phyloP scores from a whole-genome alignment of 2,329 filamentous ascomycete genomes.

The Aspergillus oerlinghausenensis region DNA sequence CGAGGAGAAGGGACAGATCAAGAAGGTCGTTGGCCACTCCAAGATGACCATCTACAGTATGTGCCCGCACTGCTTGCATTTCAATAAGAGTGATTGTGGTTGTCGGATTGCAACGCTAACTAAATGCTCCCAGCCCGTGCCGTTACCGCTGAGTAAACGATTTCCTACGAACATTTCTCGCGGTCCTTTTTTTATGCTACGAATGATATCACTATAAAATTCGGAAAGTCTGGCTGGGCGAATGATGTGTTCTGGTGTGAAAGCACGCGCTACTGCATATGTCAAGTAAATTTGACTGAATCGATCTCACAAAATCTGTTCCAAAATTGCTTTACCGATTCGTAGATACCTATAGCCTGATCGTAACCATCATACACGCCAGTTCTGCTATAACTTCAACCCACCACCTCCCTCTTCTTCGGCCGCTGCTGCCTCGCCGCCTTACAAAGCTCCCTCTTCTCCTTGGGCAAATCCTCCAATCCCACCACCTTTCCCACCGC shows the following conservation, averaged over 20 bases:
- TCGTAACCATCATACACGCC: conserved; percentile 14
- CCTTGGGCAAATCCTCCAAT: conserved; percentile 37
- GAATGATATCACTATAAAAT: conserved; percentile 37
- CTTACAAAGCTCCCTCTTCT: conserved; percentile 63
- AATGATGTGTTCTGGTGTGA: conserved; percentile 31
- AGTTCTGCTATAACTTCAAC: not conserved
- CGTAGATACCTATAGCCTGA: conserved; percentile 4
- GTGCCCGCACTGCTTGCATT: conserved; percentile 30
- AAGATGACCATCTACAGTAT: conserved; percentile 98
- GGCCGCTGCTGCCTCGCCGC: conserved; percentile 64
- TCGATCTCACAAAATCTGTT: conserved; percentile 24
- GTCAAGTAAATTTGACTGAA: conserved; percentile 32
- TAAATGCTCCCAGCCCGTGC: conserved; percentile 33
- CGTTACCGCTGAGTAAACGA: conserved; percentile 43
- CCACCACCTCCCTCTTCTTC: conserved; percentile 33
- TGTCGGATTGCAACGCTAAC: conserved; percentile 3
- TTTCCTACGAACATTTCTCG: conserved; percentile 29
- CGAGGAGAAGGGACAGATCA: conserved; percentile 98
- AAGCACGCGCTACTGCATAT: conserved; percentile 26
- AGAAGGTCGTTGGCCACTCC: conserved; percentile 93
- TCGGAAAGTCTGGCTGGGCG: conserved; percentile 34
- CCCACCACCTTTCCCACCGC: conserved; percentile 69
- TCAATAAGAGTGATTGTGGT: not conserved
- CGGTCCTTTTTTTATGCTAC: conserved; percentile 34
- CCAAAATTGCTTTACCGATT: conserved; percentile 17